These are phyloP conservation scores for Ceratocystis variospora DNA, from an alignment of 2,329 filamentous ascomycete species.

Conservation along the genomic window DNA sequence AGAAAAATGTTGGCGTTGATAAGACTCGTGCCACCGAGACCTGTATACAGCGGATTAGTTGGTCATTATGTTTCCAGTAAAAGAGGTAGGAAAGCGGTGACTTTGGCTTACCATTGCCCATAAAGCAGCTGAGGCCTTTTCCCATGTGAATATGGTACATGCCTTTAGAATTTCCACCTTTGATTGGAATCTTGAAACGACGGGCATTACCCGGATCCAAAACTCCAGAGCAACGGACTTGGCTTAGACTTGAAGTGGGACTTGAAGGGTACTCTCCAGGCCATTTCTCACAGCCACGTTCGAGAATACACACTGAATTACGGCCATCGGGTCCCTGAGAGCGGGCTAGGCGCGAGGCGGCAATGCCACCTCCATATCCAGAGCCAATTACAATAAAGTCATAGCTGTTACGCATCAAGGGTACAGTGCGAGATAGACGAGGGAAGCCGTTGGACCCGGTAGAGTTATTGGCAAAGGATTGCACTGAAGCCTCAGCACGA, in stretches of 20 bases:
- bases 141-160: constrained; percentile 51
- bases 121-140: constrained; percentile 48
- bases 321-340: constrained; percentile 24
- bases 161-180: constrained; percentile 41
- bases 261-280: constrained; percentile 49
- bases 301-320: constrained; percentile 49
- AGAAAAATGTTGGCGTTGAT: constrained; percentile 57
- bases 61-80: background rate
- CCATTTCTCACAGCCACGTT: constrained; percentile 51
- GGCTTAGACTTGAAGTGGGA: constrained; percentile 32
- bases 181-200: constrained; percentile 29
- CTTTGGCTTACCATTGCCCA: constrained; percentile 39
- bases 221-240: constrained; percentile 45
- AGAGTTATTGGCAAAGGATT: constrained; percentile 15
- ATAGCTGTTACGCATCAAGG: constrained; percentile 43
- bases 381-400: constrained; percentile 56
- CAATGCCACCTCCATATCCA: constrained; percentile 54
- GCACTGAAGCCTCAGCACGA: constrained; percentile 15
- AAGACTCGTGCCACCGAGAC: constrained; percentile 51
- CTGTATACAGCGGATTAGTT: constrained; percentile 23
- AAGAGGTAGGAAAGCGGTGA: constrained; percentile 8
- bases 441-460: constrained; percentile 12
- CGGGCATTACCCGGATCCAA: constrained; percentile 31
- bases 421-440: constrained; percentile 42
- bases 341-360: constrained; percentile 50